Percentiles rank a stretch among this genome's conserved stretches.
These are phyloP conservation scores for Angophora floribunda DNA, from an alignment of 345 rosid species.

Conservation along the genomic window DNA sequence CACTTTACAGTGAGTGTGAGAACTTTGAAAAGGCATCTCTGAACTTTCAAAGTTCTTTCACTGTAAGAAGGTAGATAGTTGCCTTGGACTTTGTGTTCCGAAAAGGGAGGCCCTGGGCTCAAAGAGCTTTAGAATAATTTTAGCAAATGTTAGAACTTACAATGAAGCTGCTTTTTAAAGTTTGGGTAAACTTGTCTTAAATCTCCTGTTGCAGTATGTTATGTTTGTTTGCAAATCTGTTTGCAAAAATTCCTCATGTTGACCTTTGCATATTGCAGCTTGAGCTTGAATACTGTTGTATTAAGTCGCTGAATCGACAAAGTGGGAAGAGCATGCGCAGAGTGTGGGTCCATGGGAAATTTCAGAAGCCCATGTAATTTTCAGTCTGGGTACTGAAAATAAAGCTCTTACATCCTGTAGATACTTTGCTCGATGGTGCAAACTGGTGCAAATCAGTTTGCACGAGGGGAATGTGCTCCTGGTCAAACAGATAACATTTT, in stretches of 20 bases:
- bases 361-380: constrained; percentile 42
- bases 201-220: neutral
- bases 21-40: neutral
- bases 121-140: neutral
- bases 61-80: neutral
- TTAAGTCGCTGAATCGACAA: constrained; percentile 57
- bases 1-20: neutral
- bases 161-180: neutral
- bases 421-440: fast-evolving
- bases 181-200: neutral
- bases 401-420: neutral
- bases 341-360: constrained; percentile 96
- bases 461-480: neutral
- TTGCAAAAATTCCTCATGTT: neutral
- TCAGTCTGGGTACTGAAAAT: neutral
- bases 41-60: neutral
- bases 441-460: neutral
- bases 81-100: neutral
- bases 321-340: constrained; percentile 66
- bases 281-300: constrained; percentile 83
- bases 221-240: neutral
- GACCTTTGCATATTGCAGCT: constrained; percentile 27
- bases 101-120: neutral
- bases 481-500: neutral
- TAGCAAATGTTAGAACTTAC: neutral